These are phyloP conservation scores for Haematococcus lacustris DNA, from an alignment of 139 green algal species.

Conservation along the genomic window DNA sequence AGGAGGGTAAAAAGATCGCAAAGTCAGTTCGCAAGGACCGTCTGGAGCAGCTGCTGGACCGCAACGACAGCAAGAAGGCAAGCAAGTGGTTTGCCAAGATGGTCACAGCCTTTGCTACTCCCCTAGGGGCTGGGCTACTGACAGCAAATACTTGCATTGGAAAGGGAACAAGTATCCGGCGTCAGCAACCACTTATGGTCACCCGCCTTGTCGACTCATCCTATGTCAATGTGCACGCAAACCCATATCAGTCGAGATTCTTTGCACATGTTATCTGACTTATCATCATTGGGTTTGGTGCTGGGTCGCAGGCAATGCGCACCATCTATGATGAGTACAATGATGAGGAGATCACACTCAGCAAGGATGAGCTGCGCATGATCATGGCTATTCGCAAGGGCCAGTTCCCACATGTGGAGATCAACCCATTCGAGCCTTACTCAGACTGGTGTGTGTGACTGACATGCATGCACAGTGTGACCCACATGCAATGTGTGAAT, in stretches of 20 bases:
- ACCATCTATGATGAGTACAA: slow-evolving; percentile 97
- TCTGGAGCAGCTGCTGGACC: slow-evolving; percentile 70
- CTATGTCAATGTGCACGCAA: too few species aligned
- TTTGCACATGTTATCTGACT: too few species aligned
- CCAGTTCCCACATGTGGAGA: slow-evolving; percentile 83
- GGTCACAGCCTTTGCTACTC: not conserved
- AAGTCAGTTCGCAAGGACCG: slow-evolving; percentile 53
- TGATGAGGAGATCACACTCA: slow-evolving; percentile 88
- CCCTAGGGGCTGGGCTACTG: too few species aligned
- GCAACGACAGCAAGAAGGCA: slow-evolving; percentile 51
- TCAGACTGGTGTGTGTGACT: slow-evolving; percentile 25
- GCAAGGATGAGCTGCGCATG: slow-evolving; percentile 79
- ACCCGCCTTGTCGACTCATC: too few species aligned
- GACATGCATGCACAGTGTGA: too few species aligned
- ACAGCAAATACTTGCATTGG: too few species aligned
- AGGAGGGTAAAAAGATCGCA: slow-evolving; percentile 60
- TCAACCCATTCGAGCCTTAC: slow-evolving; percentile 40
- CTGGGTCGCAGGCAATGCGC: slow-evolving; percentile 55
- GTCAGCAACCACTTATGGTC: too few species aligned
- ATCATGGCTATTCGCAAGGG: slow-evolving; percentile 86
- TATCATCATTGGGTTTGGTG: too few species aligned
- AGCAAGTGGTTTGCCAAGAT: not conserved
- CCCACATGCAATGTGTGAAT: too few species aligned
- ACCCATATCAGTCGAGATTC: too few species aligned
- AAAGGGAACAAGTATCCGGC: too few species aligned